phyloP scores from a whole-genome alignment of 805 yeast species.

The Pichia sporocuriosa region DNA sequence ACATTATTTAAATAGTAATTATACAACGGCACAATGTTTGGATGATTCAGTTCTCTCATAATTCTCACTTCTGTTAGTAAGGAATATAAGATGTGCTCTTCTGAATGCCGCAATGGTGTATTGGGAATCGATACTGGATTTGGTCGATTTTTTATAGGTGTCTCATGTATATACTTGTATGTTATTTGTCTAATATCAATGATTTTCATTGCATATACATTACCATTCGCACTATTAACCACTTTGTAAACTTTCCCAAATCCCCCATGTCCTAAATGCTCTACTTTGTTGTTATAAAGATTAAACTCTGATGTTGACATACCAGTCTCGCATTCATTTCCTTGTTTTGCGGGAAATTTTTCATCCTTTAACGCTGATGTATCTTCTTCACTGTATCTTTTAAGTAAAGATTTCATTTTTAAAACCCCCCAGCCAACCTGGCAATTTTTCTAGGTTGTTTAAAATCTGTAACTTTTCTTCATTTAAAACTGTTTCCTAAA shows the following conservation, averaged over 20 bases:
- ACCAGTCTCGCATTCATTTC: too few species aligned
- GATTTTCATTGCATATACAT: constrained; percentile 22
- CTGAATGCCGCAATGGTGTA: background rate
- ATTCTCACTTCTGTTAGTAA: constrained; percentile 64
- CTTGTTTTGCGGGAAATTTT: too few species aligned
- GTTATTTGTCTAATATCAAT: constrained; percentile 4
- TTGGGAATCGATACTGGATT: too few species aligned
- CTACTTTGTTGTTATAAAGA: background rate
- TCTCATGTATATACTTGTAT: constrained; percentile 1
- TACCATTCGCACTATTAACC: background rate
- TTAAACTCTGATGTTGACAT: too few species aligned
- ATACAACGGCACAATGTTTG: constrained; percentile 60
- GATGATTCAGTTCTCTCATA: constrained; percentile 56
- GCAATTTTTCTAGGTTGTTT: too few species aligned
- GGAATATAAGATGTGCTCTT: constrained; percentile 23
- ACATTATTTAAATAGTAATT: too few species aligned
- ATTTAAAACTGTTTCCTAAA: too few species aligned
- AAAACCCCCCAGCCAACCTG: too few species aligned
- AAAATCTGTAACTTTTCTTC: too few species aligned
- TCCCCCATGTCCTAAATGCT: constrained; percentile 74
- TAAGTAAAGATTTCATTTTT: too few species aligned
- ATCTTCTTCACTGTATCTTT: too few species aligned
- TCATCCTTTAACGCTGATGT: too few species aligned
- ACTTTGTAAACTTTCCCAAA: constrained; percentile 72
- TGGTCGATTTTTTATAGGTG: constrained; percentile 7